A percentile compares a stretch with the other conserved stretches of the same genome.
Evolutionary conservation across 805 yeast species (phyloP).

Genomic region (Pichia californica): DNA sequence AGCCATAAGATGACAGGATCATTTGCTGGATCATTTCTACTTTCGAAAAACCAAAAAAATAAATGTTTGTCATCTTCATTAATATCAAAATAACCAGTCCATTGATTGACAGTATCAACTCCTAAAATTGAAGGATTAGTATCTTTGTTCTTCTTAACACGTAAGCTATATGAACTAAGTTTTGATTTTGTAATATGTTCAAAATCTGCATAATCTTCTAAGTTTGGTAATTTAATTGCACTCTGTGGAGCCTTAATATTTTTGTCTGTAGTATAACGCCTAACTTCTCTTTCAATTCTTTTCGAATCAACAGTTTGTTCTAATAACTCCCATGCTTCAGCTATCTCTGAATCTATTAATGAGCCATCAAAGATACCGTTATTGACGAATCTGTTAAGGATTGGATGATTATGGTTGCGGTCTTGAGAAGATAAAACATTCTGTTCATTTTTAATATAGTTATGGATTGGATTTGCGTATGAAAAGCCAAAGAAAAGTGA

Average conservation of each 20-base stretch:
- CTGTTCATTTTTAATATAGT: neutral
- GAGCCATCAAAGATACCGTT: slow-evolving; percentile 7
- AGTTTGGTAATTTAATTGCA: slow-evolving; percentile 2
- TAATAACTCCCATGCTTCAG: slow-evolving; percentile 11
- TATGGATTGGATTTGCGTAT: slow-evolving; percentile 6
- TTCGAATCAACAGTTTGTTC: slow-evolving; percentile 5
- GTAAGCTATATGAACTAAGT: slow-evolving; percentile 21
- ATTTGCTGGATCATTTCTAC: slow-evolving; percentile 78
- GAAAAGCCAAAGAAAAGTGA: neutral
- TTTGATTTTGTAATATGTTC: slow-evolving; percentile 8
- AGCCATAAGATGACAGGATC: slow-evolving; percentile 88
- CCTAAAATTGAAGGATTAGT: slow-evolving; percentile 61
- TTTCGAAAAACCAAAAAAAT: slow-evolving; percentile 77
- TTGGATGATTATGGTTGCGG: neutral
- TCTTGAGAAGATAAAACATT: slow-evolving; percentile 1
- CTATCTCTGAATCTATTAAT: slow-evolving; percentile 3
- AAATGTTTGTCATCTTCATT: slow-evolving; percentile 64
- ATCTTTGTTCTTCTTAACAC: slow-evolving; percentile 14
- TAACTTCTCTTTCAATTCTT: slow-evolving; percentile 1
- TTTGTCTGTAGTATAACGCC: slow-evolving; percentile 1
- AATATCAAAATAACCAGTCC: slow-evolving; percentile 80
- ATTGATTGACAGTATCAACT: slow-evolving; percentile 75
- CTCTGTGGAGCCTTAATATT: slow-evolving; percentile 3
- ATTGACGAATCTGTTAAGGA: slow-evolving; percentile 8
- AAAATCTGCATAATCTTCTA: neutral